Evolutionary conservation across 2,329 filamentous ascomycete species (phyloP).

Genomic region (Cladosporium sp.): DNA sequence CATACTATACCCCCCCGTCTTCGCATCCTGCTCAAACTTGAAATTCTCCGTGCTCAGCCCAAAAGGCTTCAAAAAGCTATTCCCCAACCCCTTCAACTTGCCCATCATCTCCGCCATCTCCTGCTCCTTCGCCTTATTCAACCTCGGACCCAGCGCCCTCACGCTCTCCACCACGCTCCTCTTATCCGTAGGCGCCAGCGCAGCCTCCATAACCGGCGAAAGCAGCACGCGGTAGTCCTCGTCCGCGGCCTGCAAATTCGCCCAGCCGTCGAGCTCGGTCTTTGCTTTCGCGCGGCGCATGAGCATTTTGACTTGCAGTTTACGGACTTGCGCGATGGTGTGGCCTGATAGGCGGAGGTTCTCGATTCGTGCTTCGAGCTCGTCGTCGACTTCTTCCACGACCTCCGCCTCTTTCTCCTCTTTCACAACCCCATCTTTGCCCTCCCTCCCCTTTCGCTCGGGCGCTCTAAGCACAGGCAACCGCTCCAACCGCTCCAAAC

Average conservation of each 20-base stretch:
- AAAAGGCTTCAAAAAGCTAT: slow-evolving; percentile 89
- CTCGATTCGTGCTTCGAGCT: slow-evolving; percentile 46
- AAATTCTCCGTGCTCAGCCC: slow-evolving; percentile 94
- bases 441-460: slow-evolving; percentile 24
- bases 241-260: slow-evolving; percentile 74
- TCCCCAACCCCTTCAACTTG: slow-evolving; percentile 89
- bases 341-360: slow-evolving; percentile 47
- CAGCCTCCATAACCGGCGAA: slow-evolving; percentile 52
- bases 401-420: slow-evolving; percentile 36
- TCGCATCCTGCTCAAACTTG: slow-evolving; percentile 87
- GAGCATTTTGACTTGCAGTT: slow-evolving; percentile 80
- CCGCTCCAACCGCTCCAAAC: slow-evolving; percentile 65
- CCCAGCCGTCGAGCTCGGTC: slow-evolving; percentile 74
- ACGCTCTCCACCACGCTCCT: slow-evolving; percentile 69
- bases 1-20: slow-evolving; percentile 90
- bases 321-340: slow-evolving; percentile 64
- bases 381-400: slow-evolving; percentile 55
- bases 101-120: slow-evolving; percentile 98
- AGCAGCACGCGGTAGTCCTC: slow-evolving; percentile 74
- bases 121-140: slow-evolving; percentile 77
- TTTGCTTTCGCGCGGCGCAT: slow-evolving; percentile 76
- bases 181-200: slow-evolving; percentile 66
- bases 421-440: slow-evolving; percentile 21
- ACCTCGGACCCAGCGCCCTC: slow-evolving; percentile 63
- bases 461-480: slow-evolving; percentile 36